These are phyloP conservation scores for Coriaria nepalensis DNA, from an alignment of 306 rosid species.

Conservation along the genomic window DNA sequence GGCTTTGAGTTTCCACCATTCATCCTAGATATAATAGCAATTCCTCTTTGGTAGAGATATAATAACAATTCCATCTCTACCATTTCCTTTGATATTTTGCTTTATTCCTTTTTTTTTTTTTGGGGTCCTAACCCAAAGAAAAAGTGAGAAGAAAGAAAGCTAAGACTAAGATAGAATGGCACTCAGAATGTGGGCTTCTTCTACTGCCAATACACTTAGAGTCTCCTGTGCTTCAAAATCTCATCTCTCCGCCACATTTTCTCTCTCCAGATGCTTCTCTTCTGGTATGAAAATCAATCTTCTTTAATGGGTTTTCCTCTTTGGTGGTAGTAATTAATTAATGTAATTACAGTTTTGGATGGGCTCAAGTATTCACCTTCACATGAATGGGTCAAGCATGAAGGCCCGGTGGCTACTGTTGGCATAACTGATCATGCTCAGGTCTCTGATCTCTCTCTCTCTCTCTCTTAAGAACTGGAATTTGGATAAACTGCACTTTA, in stretches of 20 bases:
- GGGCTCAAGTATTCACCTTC: slow-evolving; percentile 88
- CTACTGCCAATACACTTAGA: slow-evolving; percentile 81
- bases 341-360: slow-evolving; percentile 53
- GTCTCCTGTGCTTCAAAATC: slow-evolving; percentile 49
- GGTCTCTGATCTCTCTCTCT: slow-evolving; percentile 22
- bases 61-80: slow-evolving; percentile 10
- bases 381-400: slow-evolving; percentile 98
- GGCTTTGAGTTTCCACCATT: slow-evolving; percentile 49
- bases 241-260: slow-evolving; percentile 43
- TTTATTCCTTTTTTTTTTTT: neutral
- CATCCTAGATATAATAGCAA: slow-evolving; percentile 48
- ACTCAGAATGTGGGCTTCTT: slow-evolving; percentile 92
- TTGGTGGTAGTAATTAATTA: neutral
- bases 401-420: slow-evolving; percentile 71
- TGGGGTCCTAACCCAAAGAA: slow-evolving; percentile 1
- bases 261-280: slow-evolving; percentile 72
- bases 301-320: neutral
- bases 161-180: slow-evolving; percentile 34
- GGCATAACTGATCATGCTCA: slow-evolving; percentile 95
- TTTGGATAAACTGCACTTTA: too few relatives aligned
- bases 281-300: slow-evolving; percentile 26
- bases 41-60: slow-evolving; percentile 51
- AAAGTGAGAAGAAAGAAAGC: neutral
- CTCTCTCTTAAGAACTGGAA: neutral
- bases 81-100: neutral